phyloP scores from a whole-genome alignment of 2,329 filamentous ascomycete genomes.

The Hortaea werneckii region DNA sequence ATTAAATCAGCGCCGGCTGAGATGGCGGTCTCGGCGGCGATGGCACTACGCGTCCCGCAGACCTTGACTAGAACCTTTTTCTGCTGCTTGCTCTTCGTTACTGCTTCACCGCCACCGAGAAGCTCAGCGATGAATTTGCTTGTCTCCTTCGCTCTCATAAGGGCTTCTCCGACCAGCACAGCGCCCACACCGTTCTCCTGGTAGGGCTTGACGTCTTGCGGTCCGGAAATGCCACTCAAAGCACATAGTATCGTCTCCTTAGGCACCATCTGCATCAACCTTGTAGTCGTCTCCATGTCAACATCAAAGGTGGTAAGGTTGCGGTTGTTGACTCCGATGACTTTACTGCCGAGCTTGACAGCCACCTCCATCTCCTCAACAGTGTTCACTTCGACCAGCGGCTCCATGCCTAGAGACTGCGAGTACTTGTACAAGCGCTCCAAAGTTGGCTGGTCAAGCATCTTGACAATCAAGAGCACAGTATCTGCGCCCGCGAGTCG shows the following conservation, averaged over 20 bases:
- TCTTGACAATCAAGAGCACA: conserved; percentile 92
- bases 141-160: conserved; percentile 85
- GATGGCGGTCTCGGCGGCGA: conserved; percentile 70
- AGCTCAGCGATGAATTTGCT: conserved; percentile 74
- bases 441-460: conserved; percentile 70
- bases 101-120: conserved; percentile 47
- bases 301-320: conserved; percentile 96
- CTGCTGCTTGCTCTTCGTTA: conserved; percentile 16
- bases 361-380: conserved; percentile 85
- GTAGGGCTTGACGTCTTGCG: conserved; percentile 80
- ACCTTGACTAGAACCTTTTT: conserved; percentile 73
- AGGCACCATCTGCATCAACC: conserved; percentile 76
- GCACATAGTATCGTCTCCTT: conserved; percentile 83
- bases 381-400: conserved; percentile 91
- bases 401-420: conserved; percentile 86
- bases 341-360: conserved; percentile 74
- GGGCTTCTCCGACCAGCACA: conserved; percentile 85
- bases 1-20: conserved; percentile 84
- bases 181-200: conserved; percentile 83
- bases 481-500: conserved; percentile 89
- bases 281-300: conserved; percentile 64
- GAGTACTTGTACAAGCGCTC: conserved; percentile 80
- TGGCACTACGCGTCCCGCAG: conserved; percentile 76
- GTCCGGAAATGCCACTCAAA: conserved; percentile 82
- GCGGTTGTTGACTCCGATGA: conserved; percentile 95